Percentiles rank a stretch among this genome's conserved stretches.
Evolutionary conservation across 2,329 filamentous ascomycete species (phyloP).

Genomic region (Trichoderma atrobrunneum): DNA sequence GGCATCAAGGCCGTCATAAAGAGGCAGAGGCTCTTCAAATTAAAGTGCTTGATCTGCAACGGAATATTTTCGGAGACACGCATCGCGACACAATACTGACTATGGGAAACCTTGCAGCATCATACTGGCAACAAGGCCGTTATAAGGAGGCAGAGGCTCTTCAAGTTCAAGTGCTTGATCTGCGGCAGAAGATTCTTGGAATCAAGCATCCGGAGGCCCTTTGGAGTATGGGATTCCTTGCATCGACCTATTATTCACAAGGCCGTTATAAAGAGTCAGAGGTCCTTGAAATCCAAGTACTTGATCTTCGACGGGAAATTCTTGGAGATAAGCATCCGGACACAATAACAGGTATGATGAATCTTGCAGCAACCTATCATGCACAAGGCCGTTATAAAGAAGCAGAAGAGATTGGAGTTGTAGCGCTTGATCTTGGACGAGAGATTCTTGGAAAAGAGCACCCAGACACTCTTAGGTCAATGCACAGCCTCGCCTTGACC

Average conservation of each 20-base stretch:
- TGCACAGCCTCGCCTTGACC: background rate
- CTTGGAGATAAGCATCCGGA: background rate
- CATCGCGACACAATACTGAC: background rate
- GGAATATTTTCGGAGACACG: background rate
- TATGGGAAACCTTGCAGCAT: slow-evolving; percentile 15
- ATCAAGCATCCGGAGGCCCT: slow-evolving; percentile 23
- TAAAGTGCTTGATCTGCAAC: background rate
- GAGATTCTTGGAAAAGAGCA: background rate
- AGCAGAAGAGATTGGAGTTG: background rate
- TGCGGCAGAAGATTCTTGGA: slow-evolving; percentile 23
- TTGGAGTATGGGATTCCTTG: background rate
- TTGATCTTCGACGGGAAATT: background rate
- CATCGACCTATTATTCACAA: background rate
- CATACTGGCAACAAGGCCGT: slow-evolving; percentile 25
- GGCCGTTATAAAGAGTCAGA: background rate
- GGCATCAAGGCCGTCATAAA: background rate
- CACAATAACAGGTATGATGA: fast-evolving
- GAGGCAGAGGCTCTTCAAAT: background rate
- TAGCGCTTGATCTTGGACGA: background rate
- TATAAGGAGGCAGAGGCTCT: slow-evolving; percentile 23
- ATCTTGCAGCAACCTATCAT: background rate
- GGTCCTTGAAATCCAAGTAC: background rate
- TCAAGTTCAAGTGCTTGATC: slow-evolving; percentile 14
- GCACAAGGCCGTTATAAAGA: background rate
- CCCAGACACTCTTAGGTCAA: background rate